Evolutionary conservation across 495 filamentous ascomycete genomes (phyloP).

Genomic region (Articulospora tetracladia): DNA sequence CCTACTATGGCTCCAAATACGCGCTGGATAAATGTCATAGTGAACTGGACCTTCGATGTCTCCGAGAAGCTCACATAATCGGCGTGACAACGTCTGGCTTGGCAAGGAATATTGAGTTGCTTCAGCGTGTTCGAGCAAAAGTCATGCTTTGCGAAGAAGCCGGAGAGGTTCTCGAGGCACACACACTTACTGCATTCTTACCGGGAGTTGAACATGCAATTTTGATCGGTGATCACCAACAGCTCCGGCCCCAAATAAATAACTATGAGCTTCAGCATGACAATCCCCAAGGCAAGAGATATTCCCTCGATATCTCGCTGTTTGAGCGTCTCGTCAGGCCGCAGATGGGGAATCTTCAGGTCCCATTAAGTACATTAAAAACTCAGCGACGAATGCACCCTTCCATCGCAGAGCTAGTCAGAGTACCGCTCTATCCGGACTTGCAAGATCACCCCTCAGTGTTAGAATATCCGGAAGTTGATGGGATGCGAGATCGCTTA

Average conservation of each 20-base stretch:
- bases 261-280: conserved; percentile 62
- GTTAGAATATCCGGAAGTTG: conserved; percentile 50
- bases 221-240: conserved; percentile 73
- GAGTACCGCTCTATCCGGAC: conserved; percentile 56
- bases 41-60: conserved; percentile 49
- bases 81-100: conserved; percentile 74
- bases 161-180: conserved; percentile 70
- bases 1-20: conserved; percentile 32
- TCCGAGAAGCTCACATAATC: conserved; percentile 57
- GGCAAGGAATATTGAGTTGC: conserved; percentile 58
- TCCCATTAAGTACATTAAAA: conserved; percentile 57
- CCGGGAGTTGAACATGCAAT: conserved; percentile 70
- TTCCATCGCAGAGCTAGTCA: conserved; percentile 54
- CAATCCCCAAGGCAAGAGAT: conserved; percentile 47
- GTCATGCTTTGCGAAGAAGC: conserved; percentile 77
- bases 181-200: conserved; percentile 63
- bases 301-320: conserved; percentile 60
- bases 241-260: conserved; percentile 66
- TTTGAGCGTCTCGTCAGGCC: conserved; percentile 66
- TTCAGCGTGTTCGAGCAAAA: conserved; percentile 58
- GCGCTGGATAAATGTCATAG: conserved; percentile 33
- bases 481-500: conserved; percentile 59
- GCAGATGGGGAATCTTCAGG: conserved; percentile 25
- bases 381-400: conserved; percentile 79
- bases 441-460: conserved; percentile 57